phyloP scores from a whole-genome alignment of 306 rosid species.

The Luffa aegyptiaca region DNA sequence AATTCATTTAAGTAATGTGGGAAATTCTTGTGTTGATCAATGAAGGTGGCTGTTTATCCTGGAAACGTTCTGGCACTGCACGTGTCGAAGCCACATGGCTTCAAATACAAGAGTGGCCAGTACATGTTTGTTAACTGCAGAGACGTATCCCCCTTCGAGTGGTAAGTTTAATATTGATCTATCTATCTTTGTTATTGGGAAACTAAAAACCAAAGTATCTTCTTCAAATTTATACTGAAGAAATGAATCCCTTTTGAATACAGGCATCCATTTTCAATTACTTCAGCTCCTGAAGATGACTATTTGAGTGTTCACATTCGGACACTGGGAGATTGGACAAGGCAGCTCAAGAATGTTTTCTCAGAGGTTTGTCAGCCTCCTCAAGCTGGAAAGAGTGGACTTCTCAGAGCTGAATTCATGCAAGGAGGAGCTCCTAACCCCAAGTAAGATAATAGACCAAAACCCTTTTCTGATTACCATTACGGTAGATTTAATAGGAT shows the following conservation, averaged over 20 bases:
- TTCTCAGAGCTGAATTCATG: conserved; percentile 33
- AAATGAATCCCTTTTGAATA: not conserved
- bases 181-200: not conserved
- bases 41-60: conserved; percentile 27
- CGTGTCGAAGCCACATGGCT: conserved; percentile 48
- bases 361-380: conserved; percentile 47
- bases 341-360: conserved; percentile 43
- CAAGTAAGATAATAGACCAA: conserved; percentile 1
- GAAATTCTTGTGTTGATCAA: not conserved
- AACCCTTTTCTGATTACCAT: not conserved
- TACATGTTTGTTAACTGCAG: conserved; percentile 54
- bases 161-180: conserved; percentile 15
- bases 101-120: conserved; percentile 50
- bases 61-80: conserved; percentile 47
- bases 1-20: not conserved
- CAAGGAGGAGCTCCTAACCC: conserved; percentile 27
- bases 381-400: conserved; percentile 42
- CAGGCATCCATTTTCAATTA: conserved; percentile 62
- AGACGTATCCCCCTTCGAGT: conserved; percentile 46
- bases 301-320: conserved; percentile 50
- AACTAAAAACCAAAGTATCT: not conserved
- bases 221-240: no score
- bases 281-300: conserved; percentile 50
- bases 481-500: not conserved
- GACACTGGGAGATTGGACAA: conserved; percentile 48